Evolutionary conservation across 306 rosid species (phyloP).

Genomic region (Hylodesmum podocarpum): DNA sequence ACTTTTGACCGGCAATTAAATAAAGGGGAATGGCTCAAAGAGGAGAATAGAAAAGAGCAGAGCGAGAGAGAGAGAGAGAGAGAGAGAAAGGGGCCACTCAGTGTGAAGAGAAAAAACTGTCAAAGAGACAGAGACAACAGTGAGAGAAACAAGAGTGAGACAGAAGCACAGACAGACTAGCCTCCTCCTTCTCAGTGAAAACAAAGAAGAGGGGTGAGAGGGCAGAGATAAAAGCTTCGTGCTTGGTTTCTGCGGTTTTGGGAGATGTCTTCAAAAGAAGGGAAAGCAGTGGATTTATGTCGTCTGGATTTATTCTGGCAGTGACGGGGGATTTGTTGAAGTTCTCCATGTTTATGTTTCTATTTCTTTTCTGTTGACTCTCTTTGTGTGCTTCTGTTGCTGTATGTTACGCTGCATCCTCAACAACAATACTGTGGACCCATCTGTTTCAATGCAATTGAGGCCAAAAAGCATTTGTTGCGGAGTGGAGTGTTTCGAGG

Average conservation of each 20-base stretch:
- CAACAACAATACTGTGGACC: conserved; percentile 39
- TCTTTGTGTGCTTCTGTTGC: not conserved
- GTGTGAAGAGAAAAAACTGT: conserved; percentile 23
- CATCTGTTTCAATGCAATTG: conserved; percentile 81
- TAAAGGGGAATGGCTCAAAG: conserved; percentile 21
- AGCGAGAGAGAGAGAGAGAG: not conserved
- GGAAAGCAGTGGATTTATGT: conserved; percentile 64
- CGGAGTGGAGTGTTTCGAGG: conserved; percentile 59
- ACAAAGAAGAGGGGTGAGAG: conserved; percentile 18
- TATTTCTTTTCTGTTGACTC: not conserved
- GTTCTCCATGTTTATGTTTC: conserved; percentile 45
- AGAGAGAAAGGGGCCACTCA: conserved; percentile 38
- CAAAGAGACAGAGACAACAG: not conserved
- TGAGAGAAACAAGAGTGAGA: conserved; percentile 25
- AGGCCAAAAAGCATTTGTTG: conserved; percentile 76
- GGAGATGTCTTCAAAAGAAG: conserved; percentile 34
- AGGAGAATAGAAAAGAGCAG: conserved; percentile 14
- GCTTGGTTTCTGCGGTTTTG: not conserved
- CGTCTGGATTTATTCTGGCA: conserved; percentile 67
- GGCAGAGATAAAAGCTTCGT: not conserved
- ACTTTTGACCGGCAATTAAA: conserved; percentile 44
- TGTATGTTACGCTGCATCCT: conserved; percentile 43
- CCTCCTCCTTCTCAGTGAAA: conserved; percentile 30
- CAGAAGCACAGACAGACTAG: conserved; percentile 4
- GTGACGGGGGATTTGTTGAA: conserved; percentile 63